phyloP scores from a whole-genome alignment of 2,329 filamentous ascomycete species.

The Neonectria sp. region DNA sequence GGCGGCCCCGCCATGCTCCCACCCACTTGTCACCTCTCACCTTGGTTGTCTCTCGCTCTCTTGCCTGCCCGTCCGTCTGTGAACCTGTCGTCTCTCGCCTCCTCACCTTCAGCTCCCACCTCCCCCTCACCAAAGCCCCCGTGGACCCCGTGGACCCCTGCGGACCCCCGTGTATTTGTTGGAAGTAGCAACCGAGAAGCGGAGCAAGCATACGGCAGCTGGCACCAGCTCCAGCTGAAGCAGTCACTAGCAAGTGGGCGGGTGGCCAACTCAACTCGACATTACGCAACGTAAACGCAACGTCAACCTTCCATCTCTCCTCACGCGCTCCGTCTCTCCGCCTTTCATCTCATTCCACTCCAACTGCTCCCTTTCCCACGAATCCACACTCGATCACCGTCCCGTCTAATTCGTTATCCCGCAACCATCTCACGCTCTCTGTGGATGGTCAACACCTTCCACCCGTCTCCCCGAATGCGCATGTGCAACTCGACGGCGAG shows the following conservation, averaged over 20 bases:
- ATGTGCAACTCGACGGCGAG: slow-evolving; percentile 37
- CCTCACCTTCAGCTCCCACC: background rate
- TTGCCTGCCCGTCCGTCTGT: slow-evolving; percentile 4
- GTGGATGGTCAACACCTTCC: slow-evolving; percentile 24
- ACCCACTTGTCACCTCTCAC: slow-evolving; percentile 26
- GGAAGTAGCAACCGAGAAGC: slow-evolving; percentile 11
- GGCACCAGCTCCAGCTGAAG: background rate
- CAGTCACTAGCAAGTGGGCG: slow-evolving; percentile 5
- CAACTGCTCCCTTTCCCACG: background rate
- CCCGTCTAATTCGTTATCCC: background rate
- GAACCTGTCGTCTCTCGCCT: slow-evolving; percentile 10
- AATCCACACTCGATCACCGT: background rate
- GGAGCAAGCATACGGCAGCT: background rate
- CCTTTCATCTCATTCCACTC: background rate
- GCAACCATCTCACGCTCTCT: slow-evolving; percentile 22
- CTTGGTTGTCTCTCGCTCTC: slow-evolving; percentile 5
- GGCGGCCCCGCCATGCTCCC: slow-evolving; percentile 23
- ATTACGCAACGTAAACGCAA: slow-evolving; percentile 26
- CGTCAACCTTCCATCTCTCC: slow-evolving; percentile 15
- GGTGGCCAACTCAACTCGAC: slow-evolving; percentile 11
- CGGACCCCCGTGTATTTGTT: slow-evolving; percentile 18
- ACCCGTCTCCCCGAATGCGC: slow-evolving; percentile 34
- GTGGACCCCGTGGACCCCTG: slow-evolving; percentile 5
- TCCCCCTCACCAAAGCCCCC: slow-evolving; percentile 14
- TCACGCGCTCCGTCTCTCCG: background rate